Evolutionary conservation across 768 basidiomycete species (phyloP), one percentile per base, ranked within the genome.

Genomic region (Roridomyces roridus): DNA sequence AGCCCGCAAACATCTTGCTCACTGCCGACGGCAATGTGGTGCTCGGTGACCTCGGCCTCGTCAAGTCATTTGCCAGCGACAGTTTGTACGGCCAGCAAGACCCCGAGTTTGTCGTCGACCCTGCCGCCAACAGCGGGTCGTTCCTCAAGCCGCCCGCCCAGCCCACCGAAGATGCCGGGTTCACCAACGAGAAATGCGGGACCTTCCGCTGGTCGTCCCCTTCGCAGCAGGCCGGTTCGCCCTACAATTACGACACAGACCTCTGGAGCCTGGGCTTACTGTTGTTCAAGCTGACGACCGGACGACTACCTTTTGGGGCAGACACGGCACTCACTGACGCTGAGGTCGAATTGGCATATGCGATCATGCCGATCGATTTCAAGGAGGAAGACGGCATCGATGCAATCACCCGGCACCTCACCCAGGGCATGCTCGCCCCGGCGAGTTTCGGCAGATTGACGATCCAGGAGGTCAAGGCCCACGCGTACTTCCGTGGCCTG

Each of bases 201-300:
- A 49, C 55, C 0, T 29, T 44, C 7, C 11, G 46, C 9, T 56
- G 34, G 31, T 48, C 49, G 55, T 56, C 55, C 7, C 55, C 55
- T 1, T 40, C 40, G 3, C 55, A 56, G 23, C 29, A 43, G 23
- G 55, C 46, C 0, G 55, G 55, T 0, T 43, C 40, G 0, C 7
- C 31, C 2, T 56, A 56, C n/a, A 25, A 46, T 1, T 49, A 14
- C 15, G 55, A 56, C 5, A 42, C 55, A 0, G 55, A 56, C 23
- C 7, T 37, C 1, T 56, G 46, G 46, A 23, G n/a, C 14, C 35
- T 56, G 10, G 55, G 55, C 2, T 6, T 56, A 15, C 6, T 56
- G 6, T 14, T 56, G 20, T 49, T 36, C 42, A 14, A 23, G 6
- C 42, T 56, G 55, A 0, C 5, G 7, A 49, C 55, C 11, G 46